Base-by-base conservation (phyloP, 2,329 filamentous ascomycete species). In the Eurotiales sp. region DNA sequence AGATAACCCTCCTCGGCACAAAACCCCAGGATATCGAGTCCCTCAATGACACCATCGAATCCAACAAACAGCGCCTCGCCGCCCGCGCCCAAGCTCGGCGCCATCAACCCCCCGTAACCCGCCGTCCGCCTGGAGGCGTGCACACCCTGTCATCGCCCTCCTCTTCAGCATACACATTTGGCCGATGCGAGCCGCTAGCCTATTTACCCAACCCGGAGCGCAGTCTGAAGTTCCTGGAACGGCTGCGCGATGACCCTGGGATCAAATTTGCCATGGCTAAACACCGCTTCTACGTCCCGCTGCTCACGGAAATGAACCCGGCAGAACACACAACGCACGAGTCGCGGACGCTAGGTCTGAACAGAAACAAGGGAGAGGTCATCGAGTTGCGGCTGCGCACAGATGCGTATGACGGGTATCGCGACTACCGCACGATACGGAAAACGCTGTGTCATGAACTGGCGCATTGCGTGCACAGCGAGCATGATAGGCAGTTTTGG, bases 281-380 rank as follows among this genome's bases (percentile, higher is more conserved):
- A 61, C 91, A 96, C 73, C 81, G 84, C 57, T 96, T 95, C 74
- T 82, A 80, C 17, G 93, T 99, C 1, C 86, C 86, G 0, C 71
- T 97, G 3, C 77, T 99, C 22, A 96, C 91, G 0, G 93, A 99
- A 71, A 97, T 99, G 92, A 88, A 99, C 61, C 93, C 93, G 0
- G 78, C 85, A 0, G 80, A 85, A 58, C 84, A 96, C 69, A 96
- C 91, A 0, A 88, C 82, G 3, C 86, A 88, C 62, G 86, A 93
- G n/a, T 84, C 84, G 45, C 80, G 89, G 40, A 91, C 88, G 1
- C 72, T 97, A 0, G 93, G 93, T 0, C 68, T 97, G 36, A 99
- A 99, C 65, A 78, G 90, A 10, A 96, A 97, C 64, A 71, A 77
- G 2, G 93, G 93, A 54, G 87, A 96, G 68, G 88, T 90, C 1